Evolutionary conservation across 495 filamentous ascomycete species (phyloP).

Genomic region (Talaromyces ruber): DNA sequence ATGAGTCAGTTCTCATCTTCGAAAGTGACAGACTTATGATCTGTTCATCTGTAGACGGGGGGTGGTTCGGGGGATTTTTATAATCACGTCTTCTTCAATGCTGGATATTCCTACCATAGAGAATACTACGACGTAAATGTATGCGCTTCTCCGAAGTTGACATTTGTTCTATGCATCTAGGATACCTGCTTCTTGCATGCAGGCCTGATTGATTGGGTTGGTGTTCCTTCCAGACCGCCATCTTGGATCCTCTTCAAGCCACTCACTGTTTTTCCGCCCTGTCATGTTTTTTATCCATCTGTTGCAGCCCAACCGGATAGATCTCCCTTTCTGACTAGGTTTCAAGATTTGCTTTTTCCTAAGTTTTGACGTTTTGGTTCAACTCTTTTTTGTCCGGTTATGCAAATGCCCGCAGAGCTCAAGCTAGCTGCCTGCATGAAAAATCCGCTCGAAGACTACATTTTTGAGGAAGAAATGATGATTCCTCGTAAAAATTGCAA

Average conservation of each 20-base stretch:
- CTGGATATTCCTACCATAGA: no score
- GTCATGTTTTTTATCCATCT: background rate
- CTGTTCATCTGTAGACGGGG: background rate
- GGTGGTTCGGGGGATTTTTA: background rate
- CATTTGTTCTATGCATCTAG: background rate
- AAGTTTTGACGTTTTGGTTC: background rate
- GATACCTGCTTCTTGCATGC: background rate
- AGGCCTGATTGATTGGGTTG: background rate
- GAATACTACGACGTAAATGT: background rate
- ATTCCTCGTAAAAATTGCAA: background rate
- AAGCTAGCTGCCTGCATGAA: background rate
- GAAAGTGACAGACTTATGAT: background rate
- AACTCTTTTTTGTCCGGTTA: background rate
- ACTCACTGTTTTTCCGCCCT: background rate
- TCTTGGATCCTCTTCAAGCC: background rate
- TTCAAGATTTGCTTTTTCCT: background rate
- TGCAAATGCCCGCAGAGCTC: background rate
- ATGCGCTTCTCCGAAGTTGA: background rate
- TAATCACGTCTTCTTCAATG: background rate
- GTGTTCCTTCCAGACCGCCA: constrained; percentile 2
- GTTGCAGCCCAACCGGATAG: constrained; percentile 1
- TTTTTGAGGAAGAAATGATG: background rate
- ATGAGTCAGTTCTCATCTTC: background rate
- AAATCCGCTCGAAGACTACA: background rate
- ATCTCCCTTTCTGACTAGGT: background rate